Percentiles rank a stretch among this genome's conserved stretches.
Evolutionary conservation across 2,329 filamentous ascomycete species (phyloP).

Genomic region (Scopulariopsis brevicaulis): DNA sequence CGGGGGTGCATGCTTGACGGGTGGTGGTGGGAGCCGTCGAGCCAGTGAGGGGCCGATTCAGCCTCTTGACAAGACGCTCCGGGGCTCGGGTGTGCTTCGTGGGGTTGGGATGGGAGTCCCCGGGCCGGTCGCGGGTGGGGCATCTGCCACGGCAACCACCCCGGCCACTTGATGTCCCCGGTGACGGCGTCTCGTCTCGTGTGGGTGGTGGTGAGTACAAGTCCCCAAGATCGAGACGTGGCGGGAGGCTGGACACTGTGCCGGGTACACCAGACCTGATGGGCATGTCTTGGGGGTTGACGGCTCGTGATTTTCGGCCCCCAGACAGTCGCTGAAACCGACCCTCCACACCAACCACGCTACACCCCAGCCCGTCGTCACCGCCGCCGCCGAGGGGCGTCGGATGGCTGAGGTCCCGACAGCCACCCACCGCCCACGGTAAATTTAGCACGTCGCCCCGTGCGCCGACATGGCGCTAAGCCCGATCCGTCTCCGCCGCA

Average conservation of each 20-base stretch:
- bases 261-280: not conserved
- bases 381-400: too few relatives aligned
- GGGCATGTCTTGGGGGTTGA: not conserved
- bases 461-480: too few relatives aligned
- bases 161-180: not conserved
- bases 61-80: not conserved
- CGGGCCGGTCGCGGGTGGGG: not conserved
- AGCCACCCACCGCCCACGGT: too few relatives aligned
- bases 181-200: not conserved
- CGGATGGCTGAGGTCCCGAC: too few relatives aligned
- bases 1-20: not conserved
- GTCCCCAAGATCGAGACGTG: not conserved
- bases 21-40: not conserved
- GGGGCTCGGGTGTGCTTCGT: constrained; percentile 4
- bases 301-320: not conserved
- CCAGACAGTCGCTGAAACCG: not conserved
- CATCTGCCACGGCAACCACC: not conserved
- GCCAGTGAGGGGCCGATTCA: not conserved
- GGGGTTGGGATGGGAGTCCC: not conserved
- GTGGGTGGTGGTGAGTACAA: not conserved
- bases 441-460: too few relatives aligned
- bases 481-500: too few relatives aligned
- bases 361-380: too few relatives aligned
- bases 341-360: too few relatives aligned
- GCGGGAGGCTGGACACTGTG: not conserved